Percentiles rank a stretch among this genome's conserved stretches.
phyloP scores from a whole-genome alignment of 805 yeast species.

The Candida arabinofermentans region DNA sequence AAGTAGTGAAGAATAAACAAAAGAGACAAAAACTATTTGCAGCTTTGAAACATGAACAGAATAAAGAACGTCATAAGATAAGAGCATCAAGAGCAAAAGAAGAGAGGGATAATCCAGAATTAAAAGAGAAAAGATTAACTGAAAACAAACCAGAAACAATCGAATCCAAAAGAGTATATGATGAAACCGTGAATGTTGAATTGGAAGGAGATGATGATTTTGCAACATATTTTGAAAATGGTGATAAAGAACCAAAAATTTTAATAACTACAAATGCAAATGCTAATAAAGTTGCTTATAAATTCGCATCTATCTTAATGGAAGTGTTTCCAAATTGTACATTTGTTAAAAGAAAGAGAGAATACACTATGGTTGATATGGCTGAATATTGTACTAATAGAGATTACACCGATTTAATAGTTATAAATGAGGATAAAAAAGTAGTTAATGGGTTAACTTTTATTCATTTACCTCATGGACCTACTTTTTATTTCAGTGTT shows the following conservation, averaged over 20 bases:
- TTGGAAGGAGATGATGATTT: conserved; percentile 65
- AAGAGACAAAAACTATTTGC: conserved; percentile 77
- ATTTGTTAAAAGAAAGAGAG: conserved; percentile 82
- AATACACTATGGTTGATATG: conserved; percentile 82
- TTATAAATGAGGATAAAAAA: conserved; percentile 92
- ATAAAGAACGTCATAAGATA: conserved; percentile 70
- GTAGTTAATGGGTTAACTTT: conserved; percentile 88
- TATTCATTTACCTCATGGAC: conserved; percentile 92
- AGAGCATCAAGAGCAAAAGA: conserved; percentile 84
- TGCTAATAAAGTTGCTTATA: conserved; percentile 84
- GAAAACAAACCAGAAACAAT: conserved; percentile 79
- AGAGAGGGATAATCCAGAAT: conserved; percentile 78
- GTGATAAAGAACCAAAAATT: conserved; percentile 70
- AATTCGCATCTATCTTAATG: conserved; percentile 80
- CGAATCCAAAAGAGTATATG: conserved; percentile 79
- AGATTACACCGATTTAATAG: conserved; percentile 82
- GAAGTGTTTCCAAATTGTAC: conserved; percentile 83
- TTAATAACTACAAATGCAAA: conserved; percentile 83
- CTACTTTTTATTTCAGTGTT: conserved; percentile 87
- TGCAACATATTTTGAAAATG: conserved; percentile 47
- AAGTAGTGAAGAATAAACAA: conserved; percentile 65
- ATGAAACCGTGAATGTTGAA: conserved; percentile 69
- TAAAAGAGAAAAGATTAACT: conserved; percentile 73
- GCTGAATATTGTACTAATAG: conserved; percentile 77
- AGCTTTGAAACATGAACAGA: conserved; percentile 66